Percentiles rank a stretch among this genome's conserved stretches.
Conservation (phyloP, 2,329 filamentous ascomycete genomes). For the Leptodontidium sp. region DNA sequence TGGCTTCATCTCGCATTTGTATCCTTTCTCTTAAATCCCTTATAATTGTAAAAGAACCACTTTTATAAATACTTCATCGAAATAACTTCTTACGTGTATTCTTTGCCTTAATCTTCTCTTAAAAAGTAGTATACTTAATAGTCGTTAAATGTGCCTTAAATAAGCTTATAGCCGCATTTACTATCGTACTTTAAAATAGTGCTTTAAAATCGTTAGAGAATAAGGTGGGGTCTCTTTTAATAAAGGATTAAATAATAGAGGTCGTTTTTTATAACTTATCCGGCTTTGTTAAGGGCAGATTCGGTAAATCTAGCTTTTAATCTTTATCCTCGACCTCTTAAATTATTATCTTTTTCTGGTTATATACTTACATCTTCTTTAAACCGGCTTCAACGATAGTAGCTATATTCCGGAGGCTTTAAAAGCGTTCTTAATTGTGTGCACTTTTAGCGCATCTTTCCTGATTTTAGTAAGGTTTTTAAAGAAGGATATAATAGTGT, state of each 20-base stretch:
- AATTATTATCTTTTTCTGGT: neutral
- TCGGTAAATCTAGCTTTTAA: neutral
- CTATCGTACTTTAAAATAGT: neutral
- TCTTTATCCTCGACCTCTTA: neutral
- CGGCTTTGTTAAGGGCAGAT: neutral
- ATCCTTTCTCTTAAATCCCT: neutral
- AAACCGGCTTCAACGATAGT: neutral
- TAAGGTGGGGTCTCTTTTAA: neutral
- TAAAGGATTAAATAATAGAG: neutral
- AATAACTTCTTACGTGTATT: neutral
- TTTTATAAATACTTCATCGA: neutral
- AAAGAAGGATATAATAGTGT: constrained; percentile 16
- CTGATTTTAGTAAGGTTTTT: constrained; percentile 12
- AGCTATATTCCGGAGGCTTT: constrained; percentile 9
- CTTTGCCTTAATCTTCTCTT: neutral
- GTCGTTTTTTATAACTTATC: neutral
- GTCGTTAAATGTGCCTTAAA: neutral
- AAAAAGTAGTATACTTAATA: neutral
- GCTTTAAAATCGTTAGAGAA: neutral
- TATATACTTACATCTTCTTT: neutral
- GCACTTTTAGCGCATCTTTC: neutral
- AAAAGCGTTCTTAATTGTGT: constrained; percentile 23
- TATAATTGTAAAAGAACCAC: neutral
- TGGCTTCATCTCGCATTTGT: neutral
- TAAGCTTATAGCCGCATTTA: neutral